Percentiles rank a stretch among this genome's conserved stretches.
Evolutionary conservation across 345 rosid genomes (phyloP).

Genomic region (Melaleuca quinquenervia): DNA sequence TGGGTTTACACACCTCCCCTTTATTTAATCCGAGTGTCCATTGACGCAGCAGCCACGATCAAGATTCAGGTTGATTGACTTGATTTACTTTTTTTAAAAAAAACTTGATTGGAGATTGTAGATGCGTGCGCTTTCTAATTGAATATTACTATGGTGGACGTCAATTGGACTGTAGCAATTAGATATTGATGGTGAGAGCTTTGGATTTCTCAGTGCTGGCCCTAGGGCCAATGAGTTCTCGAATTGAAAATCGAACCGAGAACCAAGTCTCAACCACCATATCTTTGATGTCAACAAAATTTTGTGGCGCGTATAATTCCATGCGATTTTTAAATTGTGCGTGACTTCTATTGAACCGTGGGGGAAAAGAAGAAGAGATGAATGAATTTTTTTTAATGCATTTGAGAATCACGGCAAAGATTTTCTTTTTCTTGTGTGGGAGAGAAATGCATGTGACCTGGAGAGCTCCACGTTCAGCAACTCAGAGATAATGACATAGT

Average conservation of each 20-base stretch:
- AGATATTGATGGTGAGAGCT: neutral
- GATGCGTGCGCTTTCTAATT: neutral
- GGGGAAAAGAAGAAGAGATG: neutral
- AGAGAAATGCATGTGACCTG: neutral
- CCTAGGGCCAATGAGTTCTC: neutral
- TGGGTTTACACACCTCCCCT: neutral
- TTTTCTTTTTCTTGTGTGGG: neutral
- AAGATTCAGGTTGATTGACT: neutral
- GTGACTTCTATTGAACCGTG: neutral
- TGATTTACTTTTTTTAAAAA: neutral
- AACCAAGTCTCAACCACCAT: neutral
- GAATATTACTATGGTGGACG: neutral
- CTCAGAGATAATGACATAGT: neutral
- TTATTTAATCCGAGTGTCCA: neutral
- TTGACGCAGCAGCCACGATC: neutral
- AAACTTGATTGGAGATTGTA: neutral
- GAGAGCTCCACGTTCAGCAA: neutral
- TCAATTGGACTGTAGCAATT: neutral
- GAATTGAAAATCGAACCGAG: neutral
- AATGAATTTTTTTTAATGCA: neutral
- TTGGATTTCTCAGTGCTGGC: neutral
- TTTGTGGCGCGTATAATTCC: neutral
- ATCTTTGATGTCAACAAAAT: neutral
- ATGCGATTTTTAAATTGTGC: neutral
- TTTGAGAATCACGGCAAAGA: neutral